Evolutionary conservation across 2,329 filamentous ascomycete genomes (phyloP).

Genomic region (Triangularia setosa): DNA sequence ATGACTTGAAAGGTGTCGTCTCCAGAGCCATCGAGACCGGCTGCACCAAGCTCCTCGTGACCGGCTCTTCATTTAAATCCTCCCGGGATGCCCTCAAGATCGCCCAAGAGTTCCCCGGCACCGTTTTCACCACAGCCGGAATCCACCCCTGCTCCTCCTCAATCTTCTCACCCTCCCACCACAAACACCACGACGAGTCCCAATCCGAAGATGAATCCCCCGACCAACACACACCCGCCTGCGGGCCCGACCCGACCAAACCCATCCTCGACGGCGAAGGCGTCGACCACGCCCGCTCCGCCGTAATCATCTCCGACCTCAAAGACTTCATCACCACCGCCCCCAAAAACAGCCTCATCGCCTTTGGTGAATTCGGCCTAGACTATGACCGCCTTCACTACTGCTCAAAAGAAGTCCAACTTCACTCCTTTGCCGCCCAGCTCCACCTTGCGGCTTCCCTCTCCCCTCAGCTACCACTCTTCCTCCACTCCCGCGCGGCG

Average conservation of each 20-base stretch:
- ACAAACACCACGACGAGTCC: slow-evolving; percentile 43
- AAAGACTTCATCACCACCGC: slow-evolving; percentile 54
- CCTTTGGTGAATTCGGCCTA: slow-evolving; percentile 92
- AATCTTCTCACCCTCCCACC: slow-evolving; percentile 61
- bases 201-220: slow-evolving; percentile 37
- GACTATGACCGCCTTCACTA: slow-evolving; percentile 92
- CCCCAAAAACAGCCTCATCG: slow-evolving; percentile 55
- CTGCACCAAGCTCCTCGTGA: slow-evolving; percentile 87
- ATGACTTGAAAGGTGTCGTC: slow-evolving; percentile 75
- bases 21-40: slow-evolving; percentile 72
- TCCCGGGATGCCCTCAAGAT: slow-evolving; percentile 51
- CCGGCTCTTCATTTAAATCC: slow-evolving; percentile 80
- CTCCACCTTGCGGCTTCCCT: slow-evolving; percentile 68
- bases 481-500: slow-evolving; percentile 86
- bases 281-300: slow-evolving; percentile 41
- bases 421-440: slow-evolving; percentile 81
- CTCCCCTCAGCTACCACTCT: slow-evolving; percentile 76
- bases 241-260: slow-evolving; percentile 48
- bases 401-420: slow-evolving; percentile 72
- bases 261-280: slow-evolving; percentile 46
- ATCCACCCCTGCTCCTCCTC: slow-evolving; percentile 88
- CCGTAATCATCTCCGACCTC: slow-evolving; percentile 56
- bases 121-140: slow-evolving; percentile 85
- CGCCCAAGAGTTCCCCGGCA: slow-evolving; percentile 44
- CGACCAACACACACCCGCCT: slow-evolving; percentile 47